phyloP scores from a whole-genome alignment of 176 grass and related monocot genomes.

The Ensete glaucum region DNA sequence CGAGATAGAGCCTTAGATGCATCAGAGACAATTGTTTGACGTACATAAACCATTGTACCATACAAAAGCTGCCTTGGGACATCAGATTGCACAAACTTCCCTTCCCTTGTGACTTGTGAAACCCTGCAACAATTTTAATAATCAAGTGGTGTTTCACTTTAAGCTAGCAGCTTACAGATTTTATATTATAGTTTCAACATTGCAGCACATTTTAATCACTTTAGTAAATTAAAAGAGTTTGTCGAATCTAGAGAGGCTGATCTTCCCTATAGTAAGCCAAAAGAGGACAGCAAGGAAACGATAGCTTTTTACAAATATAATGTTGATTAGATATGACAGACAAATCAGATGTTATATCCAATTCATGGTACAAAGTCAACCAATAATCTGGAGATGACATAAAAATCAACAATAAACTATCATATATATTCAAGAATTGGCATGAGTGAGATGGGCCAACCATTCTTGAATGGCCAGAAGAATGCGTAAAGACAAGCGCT shows the following conservation, averaged over 20 bases:
- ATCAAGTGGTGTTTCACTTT: background rate
- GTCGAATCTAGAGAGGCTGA: background rate
- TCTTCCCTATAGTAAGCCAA: background rate
- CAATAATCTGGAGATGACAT: too few relatives aligned
- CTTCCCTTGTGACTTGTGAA: conserved; percentile 90
- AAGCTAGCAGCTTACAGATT: background rate
- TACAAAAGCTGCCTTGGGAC: conserved; percentile 91
- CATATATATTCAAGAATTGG: too few relatives aligned
- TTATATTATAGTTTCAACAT: background rate
- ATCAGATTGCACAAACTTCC: conserved; percentile 84
- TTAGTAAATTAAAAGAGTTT: background rate
- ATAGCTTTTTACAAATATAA: background rate
- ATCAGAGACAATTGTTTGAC: conserved; percentile 83
- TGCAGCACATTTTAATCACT: background rate
- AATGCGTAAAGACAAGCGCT: too few relatives aligned
- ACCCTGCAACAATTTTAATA: conserved; percentile 45
- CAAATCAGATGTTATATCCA: background rate
- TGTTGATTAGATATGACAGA: background rate
- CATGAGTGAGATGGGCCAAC: too few relatives aligned
- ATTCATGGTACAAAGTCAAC: too few relatives aligned
- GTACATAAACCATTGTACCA: conserved; percentile 92
- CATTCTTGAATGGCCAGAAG: too few relatives aligned
- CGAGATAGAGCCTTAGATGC: conserved; percentile 91
- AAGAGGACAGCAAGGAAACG: background rate
- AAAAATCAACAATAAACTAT: too few relatives aligned